Conservation (phyloP, 306 rosid genomes). For the Cucurbita ficifolia region DNA sequence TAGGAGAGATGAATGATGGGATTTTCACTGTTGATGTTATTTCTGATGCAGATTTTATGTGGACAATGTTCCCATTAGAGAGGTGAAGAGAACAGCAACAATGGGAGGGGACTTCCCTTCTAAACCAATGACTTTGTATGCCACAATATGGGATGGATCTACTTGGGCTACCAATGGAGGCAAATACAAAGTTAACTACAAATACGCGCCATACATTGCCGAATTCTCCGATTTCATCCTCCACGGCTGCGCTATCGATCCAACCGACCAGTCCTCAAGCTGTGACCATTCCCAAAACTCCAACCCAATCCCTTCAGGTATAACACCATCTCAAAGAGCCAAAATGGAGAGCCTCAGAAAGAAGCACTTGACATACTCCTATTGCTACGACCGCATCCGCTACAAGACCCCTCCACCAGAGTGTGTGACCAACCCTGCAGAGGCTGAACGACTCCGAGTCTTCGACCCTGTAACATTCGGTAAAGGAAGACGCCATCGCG, state of each 20-base stretch:
- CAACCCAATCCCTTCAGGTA: slow-evolving; percentile 28
- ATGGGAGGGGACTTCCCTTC: slow-evolving; percentile 92
- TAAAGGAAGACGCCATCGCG: slow-evolving; percentile 44
- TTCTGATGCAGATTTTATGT: slow-evolving; percentile 59
- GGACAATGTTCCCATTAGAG: slow-evolving; percentile 80
- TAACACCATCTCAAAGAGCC: slow-evolving; percentile 27
- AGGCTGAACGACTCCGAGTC: slow-evolving; percentile 51
- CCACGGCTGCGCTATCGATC: slow-evolving; percentile 85
- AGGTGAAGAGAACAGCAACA: slow-evolving; percentile 47
- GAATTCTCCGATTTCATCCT: slow-evolving; percentile 63
- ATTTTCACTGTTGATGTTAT: background rate
- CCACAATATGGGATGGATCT: slow-evolving; percentile 97
- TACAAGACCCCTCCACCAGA: slow-evolving; percentile 60
- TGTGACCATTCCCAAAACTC: slow-evolving; percentile 35
- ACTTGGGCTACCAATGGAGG: slow-evolving; percentile 98
- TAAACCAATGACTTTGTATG: slow-evolving; percentile 87
- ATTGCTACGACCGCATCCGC: slow-evolving; percentile 59
- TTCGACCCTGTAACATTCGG: slow-evolving; percentile 74
- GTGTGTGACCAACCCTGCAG: slow-evolving; percentile 52
- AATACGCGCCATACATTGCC: slow-evolving; percentile 69
- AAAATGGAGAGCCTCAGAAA: slow-evolving; percentile 55
- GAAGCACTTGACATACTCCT: slow-evolving; percentile 89
- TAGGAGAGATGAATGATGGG: background rate
- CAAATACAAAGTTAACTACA: slow-evolving; percentile 77
- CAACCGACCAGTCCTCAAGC: slow-evolving; percentile 35